Evolutionary conservation across 805 yeast species (phyloP).

Genomic region (Candida michaelii): DNA sequence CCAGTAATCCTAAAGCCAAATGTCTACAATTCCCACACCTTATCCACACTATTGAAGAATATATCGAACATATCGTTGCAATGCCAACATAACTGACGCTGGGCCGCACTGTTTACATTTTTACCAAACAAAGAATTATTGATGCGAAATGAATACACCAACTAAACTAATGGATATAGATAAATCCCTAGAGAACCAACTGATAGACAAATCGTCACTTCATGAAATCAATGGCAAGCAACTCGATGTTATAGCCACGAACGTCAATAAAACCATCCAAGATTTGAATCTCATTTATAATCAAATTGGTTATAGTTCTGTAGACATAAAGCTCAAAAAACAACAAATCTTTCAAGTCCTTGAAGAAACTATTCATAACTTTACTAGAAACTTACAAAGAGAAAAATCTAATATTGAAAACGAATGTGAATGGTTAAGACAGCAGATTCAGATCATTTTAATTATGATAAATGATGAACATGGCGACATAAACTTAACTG

Average conservation of each 20-base stretch:
- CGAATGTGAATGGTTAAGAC: conserved; percentile 47
- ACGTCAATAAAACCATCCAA: conserved; percentile 36
- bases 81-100: too few relatives aligned
- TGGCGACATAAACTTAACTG: conserved; percentile 26
- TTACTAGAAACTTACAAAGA: conserved; percentile 28
- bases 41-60: too few relatives aligned
- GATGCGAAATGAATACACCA: conserved; percentile 11
- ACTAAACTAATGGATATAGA: conserved; percentile 3
- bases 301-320: conserved; percentile 55
- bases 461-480: conserved; percentile 38
- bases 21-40: too few relatives aligned
- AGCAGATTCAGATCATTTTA: conserved; percentile 39
- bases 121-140: conserved; percentile 3
- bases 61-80: too few relatives aligned
- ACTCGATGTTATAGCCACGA: conserved; percentile 31
- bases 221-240: conserved; percentile 12
- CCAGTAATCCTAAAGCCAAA: too few relatives aligned
- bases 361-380: conserved; percentile 48
- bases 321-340: conserved; percentile 50
- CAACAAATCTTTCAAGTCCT: conserved; percentile 48
- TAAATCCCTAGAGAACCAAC: not conserved
- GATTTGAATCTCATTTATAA: conserved; percentile 48
- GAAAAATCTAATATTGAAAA: conserved; percentile 39
- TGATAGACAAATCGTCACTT: not conserved
- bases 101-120: conserved; percentile 5